phyloP scores from a whole-genome alignment of 495 filamentous ascomycete genomes.

The Penicillium antarcticum region DNA sequence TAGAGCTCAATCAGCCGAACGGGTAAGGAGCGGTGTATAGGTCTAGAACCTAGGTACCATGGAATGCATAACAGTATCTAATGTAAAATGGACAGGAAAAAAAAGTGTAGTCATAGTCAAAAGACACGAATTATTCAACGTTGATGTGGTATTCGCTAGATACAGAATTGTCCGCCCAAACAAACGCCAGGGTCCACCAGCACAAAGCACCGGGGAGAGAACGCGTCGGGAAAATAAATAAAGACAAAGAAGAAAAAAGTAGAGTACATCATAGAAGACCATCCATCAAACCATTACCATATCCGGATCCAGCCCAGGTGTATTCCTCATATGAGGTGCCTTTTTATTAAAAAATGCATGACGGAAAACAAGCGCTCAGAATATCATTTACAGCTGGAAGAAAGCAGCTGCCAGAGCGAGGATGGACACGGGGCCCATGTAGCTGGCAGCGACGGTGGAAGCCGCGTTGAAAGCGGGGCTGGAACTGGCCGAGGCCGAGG shows the following conservation, averaged over 20 bases:
- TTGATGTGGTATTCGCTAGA: too few species aligned
- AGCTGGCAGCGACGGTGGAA: constrained; percentile 20
- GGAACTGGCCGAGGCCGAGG: constrained; percentile 8
- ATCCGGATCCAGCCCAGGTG: constrained; percentile 26
- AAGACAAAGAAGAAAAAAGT: constrained; percentile 9
- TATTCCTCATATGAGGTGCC: constrained; percentile 11
- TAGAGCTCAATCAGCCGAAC: too few species aligned
- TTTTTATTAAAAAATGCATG: constrained; percentile 22
- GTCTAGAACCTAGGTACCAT: too few species aligned
- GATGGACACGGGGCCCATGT: constrained; percentile 24
- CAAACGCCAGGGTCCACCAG: too few species aligned
- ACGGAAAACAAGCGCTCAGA: constrained; percentile 7
- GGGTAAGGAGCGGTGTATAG: too few species aligned
- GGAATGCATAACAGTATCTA: too few species aligned
- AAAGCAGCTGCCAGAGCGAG: constrained; percentile 34
- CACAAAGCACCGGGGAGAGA: too few species aligned
- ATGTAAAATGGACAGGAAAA: too few species aligned
- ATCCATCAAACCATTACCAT: constrained; percentile 15
- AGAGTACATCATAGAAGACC: constrained; percentile 10
- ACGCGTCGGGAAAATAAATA: background rate
- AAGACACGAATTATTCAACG: too few species aligned
- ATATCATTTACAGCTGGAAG: constrained; percentile 32
- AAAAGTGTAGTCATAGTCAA: too few species aligned
- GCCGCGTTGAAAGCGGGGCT: constrained; percentile 23
- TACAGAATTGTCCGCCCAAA: too few species aligned